Base-by-base conservation (phyloP, 768 basidiomycete species). In the Panaeolus cyanescens region DNA sequence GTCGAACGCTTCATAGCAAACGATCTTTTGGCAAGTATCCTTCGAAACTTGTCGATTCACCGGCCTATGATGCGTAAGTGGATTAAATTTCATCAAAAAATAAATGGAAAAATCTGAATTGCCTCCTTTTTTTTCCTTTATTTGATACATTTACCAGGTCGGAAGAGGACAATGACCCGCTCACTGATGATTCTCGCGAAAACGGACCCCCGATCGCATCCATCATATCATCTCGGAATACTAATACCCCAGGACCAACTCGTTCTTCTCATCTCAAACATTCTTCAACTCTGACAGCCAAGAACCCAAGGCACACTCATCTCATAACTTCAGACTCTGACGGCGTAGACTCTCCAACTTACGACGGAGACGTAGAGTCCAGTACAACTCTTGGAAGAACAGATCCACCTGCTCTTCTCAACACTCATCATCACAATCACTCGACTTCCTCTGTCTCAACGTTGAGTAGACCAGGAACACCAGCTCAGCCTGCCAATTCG, bases 291-390 rank as follows among this genome's bases (percentile, higher is more conserved):
- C 15, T 65, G 62, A 32, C 68, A 66, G 66, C 71, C 70, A 58
- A 50, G 19, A 67, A 28, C 70, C 68, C 69, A 61, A 80, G 79
- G 63, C 85, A 85, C 68, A 87, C 87, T 55, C 78, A 68, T 20
- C 54, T 65, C 36, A 62, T 87, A 62, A 72, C 89, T 60, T 87
- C 85, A 19, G 90, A 91, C 65, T 88, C 87, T 39, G 88, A 86
- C 70, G 86, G 91, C 58, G 83, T 90, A 8, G 93, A 94, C 71
- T 92, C 90, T 0, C 93, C 92, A 7, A 94, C 92, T 0, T 94
- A 95, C 73, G 93, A 95, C 69, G 93, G 93, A 59, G 93, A 95
- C 74, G 81, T 95, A 59, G 93, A 95, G 71, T 90, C 87, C 45
- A 88, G 86, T 66, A 87, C 88, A 1, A 89, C 87, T 7, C 85